phyloP scores from a whole-genome alignment of 352 stramenopile genomes.

The Pythium graminicola region DNA sequence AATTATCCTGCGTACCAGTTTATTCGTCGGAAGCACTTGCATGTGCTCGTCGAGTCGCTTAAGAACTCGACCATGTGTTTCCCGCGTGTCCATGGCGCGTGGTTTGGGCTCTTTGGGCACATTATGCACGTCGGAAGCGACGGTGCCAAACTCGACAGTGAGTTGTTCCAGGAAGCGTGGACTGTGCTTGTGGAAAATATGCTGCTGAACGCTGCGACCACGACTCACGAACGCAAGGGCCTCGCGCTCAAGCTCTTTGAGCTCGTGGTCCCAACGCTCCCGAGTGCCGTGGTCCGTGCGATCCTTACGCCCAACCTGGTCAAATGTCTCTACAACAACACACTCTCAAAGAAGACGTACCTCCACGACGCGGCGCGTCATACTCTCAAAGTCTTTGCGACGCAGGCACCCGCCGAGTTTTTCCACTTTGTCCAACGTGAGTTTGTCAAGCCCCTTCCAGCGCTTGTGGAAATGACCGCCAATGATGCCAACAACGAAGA shows the following conservation, averaged over 20 bases:
- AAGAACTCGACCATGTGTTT: slow-evolving; percentile 63
- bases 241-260: slow-evolving; percentile 83
- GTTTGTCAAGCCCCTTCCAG: slow-evolving; percentile 51
- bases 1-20: slow-evolving; percentile 38
- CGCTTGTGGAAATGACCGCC: slow-evolving; percentile 36
- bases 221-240: slow-evolving; percentile 73
- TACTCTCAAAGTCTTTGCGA: slow-evolving; percentile 54
- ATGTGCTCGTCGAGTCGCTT: slow-evolving; percentile 54
- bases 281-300: slow-evolving; percentile 38
- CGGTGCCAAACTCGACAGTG: slow-evolving; percentile 36
- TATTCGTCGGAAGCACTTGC: slow-evolving; percentile 53
- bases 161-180: slow-evolving; percentile 75
- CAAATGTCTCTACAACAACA: slow-evolving; percentile 80
- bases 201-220: slow-evolving; percentile 34
- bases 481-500: slow-evolving; percentile 37
- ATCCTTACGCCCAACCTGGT: slow-evolving; percentile 75
- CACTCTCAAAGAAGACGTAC: slow-evolving; percentile 73
- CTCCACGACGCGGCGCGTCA: slow-evolving; percentile 71
- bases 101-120: slow-evolving; percentile 71
- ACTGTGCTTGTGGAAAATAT: slow-evolving; percentile 76
- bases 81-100: slow-evolving; percentile 72
- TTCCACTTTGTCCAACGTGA: slow-evolving; percentile 68
- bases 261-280: slow-evolving; percentile 48
- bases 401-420: slow-evolving; percentile 46
- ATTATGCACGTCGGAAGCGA: slow-evolving; percentile 44